Percentiles rank a stretch among this genome's conserved stretches.
phyloP scores from a whole-genome alignment of 1,284 basidiomycete species.

The Irpex rosettiformis region DNA sequence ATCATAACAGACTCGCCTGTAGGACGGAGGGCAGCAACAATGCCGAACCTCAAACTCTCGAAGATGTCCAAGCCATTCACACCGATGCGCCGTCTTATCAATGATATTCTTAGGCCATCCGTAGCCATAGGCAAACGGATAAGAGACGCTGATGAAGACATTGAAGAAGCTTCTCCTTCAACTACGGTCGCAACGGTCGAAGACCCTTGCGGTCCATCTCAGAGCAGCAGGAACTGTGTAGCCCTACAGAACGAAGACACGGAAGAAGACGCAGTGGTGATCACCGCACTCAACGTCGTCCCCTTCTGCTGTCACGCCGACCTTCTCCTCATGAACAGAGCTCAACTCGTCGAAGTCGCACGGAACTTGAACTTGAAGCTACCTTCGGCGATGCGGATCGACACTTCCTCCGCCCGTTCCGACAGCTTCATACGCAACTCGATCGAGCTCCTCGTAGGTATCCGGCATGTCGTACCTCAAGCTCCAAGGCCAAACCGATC shows the following conservation, averaged over 20 bases:
- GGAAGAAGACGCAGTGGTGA: constrained; percentile 48
- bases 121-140: constrained; percentile 21
- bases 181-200: background rate
- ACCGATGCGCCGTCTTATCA: constrained; percentile 16
- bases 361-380: constrained; percentile 43
- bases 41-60: constrained; percentile 10
- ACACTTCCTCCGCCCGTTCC: constrained; percentile 27
- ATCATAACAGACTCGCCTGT: background rate
- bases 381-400: constrained; percentile 43
- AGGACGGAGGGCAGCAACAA: background rate
- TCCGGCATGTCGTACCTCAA: constrained; percentile 25
- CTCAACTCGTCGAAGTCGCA: constrained; percentile 43
- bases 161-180: background rate
- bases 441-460: constrained; percentile 51
- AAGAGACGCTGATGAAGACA: constrained; percentile 13
- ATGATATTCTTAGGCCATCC: constrained; percentile 21
- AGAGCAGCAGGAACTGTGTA: constrained; percentile 22
- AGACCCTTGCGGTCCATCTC: background rate
- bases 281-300: constrained; percentile 45
- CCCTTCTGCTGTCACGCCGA: constrained; percentile 66
- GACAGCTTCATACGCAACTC: constrained; percentile 40
- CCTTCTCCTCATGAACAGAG: constrained; percentile 49
- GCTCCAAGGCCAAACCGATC: constrained; percentile 12
- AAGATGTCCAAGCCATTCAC: constrained; percentile 15
- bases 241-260: constrained; percentile 50